A percentile compares a stretch with the other conserved stretches of the same genome.
Conservation (phyloP, 805 yeast species). For the Kockiozyma suomiensis region DNA sequence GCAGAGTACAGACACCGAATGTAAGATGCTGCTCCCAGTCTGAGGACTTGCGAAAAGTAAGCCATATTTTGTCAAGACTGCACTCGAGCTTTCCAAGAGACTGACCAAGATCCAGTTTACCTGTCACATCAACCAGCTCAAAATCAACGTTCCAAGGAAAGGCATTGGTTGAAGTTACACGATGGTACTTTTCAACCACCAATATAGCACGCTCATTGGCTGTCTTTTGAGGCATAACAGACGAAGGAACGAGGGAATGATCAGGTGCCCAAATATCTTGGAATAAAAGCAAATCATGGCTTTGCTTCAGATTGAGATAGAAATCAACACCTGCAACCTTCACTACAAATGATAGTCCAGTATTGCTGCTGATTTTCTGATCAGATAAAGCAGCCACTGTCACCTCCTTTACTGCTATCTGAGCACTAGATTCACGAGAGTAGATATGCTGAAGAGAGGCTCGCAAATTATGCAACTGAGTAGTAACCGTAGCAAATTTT, state of each 20-base stretch:
- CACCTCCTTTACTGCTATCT: slow-evolving; percentile 53
- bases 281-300: slow-evolving; percentile 83
- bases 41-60: slow-evolving; percentile 63
- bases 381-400: slow-evolving; percentile 37
- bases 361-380: slow-evolving; percentile 2
- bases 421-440: slow-evolving; percentile 86
- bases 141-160: slow-evolving; percentile 75
- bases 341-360: slow-evolving; percentile 45
- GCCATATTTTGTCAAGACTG: slow-evolving; percentile 64
- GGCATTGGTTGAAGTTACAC: slow-evolving; percentile 63
- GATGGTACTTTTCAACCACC: slow-evolving; percentile 49
- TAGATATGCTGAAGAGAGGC: slow-evolving; percentile 87
- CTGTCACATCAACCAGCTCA: slow-evolving; percentile 53
- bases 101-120: slow-evolving; percentile 77
- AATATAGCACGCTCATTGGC: slow-evolving; percentile 33
- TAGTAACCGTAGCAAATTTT: slow-evolving; percentile 49
- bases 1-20: slow-evolving; percentile 57
- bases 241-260: slow-evolving; percentile 37
- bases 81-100: slow-evolving; percentile 71
- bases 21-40: slow-evolving; percentile 73
- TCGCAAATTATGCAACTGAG: slow-evolving; percentile 57
- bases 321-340: slow-evolving; percentile 58
- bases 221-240: not conserved
- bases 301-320: slow-evolving; percentile 75
- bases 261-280: slow-evolving; percentile 77